phyloP scores from a whole-genome alignment of 2,329 filamentous ascomycete genomes.

The Aspergillus tanneri region DNA sequence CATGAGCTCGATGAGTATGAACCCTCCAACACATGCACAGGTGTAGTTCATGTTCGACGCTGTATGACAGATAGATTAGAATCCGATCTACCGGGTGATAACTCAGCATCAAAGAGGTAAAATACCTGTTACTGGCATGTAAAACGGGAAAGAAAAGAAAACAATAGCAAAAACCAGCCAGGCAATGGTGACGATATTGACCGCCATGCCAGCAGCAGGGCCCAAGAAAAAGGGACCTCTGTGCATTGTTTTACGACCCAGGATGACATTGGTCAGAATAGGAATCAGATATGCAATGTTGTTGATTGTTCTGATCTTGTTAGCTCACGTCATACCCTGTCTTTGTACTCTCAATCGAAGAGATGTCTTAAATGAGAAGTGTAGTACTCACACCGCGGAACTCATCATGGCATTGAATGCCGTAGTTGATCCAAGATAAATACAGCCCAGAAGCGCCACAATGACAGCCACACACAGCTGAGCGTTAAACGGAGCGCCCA shows the following conservation, averaged over 20 bases:
- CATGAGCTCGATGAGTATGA: slow-evolving; percentile 36
- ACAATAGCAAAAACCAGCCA: slow-evolving; percentile 53
- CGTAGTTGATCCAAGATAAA: slow-evolving; percentile 65
- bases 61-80: background rate
- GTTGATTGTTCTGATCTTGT: slow-evolving; percentile 42
- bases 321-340: too few species aligned
- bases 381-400: slow-evolving; percentile 18
- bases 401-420: slow-evolving; percentile 60
- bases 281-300: slow-evolving; percentile 50
- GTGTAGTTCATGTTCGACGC: slow-evolving; percentile 52
- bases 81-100: background rate
- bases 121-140: slow-evolving; percentile 36
- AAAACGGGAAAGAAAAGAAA: slow-evolving; percentile 49
- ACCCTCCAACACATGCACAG: slow-evolving; percentile 48
- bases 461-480: slow-evolving; percentile 52
- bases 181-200: slow-evolving; percentile 47
- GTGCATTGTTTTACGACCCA: slow-evolving; percentile 45
- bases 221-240: slow-evolving; percentile 49
- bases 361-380: too few species aligned
- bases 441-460: slow-evolving; percentile 59
- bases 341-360: too few species aligned
- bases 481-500: slow-evolving; percentile 54
- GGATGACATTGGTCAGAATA: slow-evolving; percentile 48
- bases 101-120: background rate
- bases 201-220: slow-evolving; percentile 39